These are phyloP conservation scores for Phytophthora fragariae DNA, from an alignment of 352 stramenopile genomes.

Conservation along the genomic window DNA sequence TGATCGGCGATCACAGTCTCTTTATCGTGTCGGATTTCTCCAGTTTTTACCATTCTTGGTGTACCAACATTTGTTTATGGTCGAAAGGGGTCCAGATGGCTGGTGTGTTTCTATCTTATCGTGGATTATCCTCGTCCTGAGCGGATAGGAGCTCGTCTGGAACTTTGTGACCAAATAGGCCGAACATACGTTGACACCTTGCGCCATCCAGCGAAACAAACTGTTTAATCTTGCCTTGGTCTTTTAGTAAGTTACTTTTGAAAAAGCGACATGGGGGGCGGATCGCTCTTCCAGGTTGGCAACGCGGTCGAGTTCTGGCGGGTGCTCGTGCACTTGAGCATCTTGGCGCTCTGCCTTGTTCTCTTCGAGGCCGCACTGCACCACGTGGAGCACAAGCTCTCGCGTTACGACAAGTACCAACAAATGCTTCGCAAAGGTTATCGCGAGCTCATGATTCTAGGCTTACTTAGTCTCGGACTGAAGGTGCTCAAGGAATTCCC, in stretches of 20 bases:
- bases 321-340: conserved; percentile 54
- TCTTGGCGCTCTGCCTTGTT: conserved; percentile 61
- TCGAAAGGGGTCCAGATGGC: not conserved
- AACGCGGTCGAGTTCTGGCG: conserved; percentile 64
- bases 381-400: conserved; percentile 56
- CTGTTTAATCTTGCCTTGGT: not conserved
- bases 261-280: conserved; percentile 32
- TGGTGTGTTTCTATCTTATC: not conserved
- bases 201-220: not conserved
- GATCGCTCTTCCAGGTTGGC: conserved; percentile 65
- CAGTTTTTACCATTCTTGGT: not conserved
- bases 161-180: not conserved
- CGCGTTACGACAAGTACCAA: conserved; percentile 66
- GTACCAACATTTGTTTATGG: not conserved
- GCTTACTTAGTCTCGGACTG: conserved; percentile 60
- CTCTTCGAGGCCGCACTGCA: conserved; percentile 59
- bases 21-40: not conserved
- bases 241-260: conserved; percentile 23
- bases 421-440: conserved; percentile 76
- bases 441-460: conserved; percentile 69
- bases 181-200: not conserved
- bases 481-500: conserved; percentile 58
- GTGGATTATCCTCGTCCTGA: not conserved
- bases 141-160: not conserved
- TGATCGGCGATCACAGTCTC: no score